Conservation (phyloP, 2,329 filamentous ascomycete species). For the Xylariaceae sp. region DNA sequence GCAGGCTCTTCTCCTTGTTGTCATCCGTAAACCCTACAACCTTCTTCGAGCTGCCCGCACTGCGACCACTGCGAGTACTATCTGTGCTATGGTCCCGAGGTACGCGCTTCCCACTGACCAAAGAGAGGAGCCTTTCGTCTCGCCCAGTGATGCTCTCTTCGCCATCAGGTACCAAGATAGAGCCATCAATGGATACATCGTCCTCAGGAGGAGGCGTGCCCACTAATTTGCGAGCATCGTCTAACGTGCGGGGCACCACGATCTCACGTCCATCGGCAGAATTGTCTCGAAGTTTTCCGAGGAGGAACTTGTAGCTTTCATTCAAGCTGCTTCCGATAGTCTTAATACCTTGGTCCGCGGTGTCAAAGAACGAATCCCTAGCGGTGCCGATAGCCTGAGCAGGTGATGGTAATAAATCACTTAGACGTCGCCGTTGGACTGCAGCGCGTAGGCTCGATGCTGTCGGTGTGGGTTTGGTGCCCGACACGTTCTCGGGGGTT, state of each 20-base stretch:
- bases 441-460: constrained; percentile 42
- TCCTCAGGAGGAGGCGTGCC: constrained; percentile 65
- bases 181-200: constrained; percentile 55
- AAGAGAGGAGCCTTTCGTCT: constrained; percentile 65
- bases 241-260: constrained; percentile 79
- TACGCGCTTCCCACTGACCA: constrained; percentile 63
- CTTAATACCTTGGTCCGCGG: constrained; percentile 87
- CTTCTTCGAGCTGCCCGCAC: constrained; percentile 57
- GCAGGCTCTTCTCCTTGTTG: constrained; percentile 35
- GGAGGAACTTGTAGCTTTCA: constrained; percentile 88
- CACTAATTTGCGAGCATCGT: constrained; percentile 87
- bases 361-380: constrained; percentile 78
- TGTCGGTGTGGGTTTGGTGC: constrained; percentile 35
- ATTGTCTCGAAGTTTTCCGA: constrained; percentile 80
- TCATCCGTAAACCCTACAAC: constrained; percentile 47
- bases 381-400: constrained; percentile 77
- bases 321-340: constrained; percentile 87
- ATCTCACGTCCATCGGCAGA: constrained; percentile 47
- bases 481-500: constrained; percentile 29
- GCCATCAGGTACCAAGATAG: constrained; percentile 47
- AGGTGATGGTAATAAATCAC: constrained; percentile 80
- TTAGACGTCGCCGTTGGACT: constrained; percentile 64
- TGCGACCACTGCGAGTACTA: constrained; percentile 62
- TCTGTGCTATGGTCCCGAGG: constrained; percentile 72
- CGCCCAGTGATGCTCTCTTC: constrained; percentile 37